phyloP scores from a whole-genome alignment of 306 rosid genomes.

The Corylus heterophylla region DNA sequence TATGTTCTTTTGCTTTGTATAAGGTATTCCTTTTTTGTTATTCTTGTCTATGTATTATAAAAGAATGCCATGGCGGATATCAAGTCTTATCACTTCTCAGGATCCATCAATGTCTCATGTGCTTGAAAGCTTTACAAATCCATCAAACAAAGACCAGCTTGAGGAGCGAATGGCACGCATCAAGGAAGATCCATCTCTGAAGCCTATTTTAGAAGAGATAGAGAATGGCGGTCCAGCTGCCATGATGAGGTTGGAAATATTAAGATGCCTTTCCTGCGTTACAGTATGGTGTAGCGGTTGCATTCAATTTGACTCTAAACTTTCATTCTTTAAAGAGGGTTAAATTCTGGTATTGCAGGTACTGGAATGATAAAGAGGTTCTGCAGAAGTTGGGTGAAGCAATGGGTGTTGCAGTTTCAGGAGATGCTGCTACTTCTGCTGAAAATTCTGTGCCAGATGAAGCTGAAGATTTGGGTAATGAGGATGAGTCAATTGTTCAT shows the following conservation, averaged over 20 bases:
- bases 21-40: constrained; percentile 7
- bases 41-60: background rate
- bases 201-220: constrained; percentile 93
- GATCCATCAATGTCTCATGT: constrained; percentile 91
- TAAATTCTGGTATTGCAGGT: constrained; percentile 45
- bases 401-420: constrained; percentile 73
- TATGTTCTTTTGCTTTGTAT: background rate
- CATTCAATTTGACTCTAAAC: background rate
- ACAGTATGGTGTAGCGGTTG: constrained; percentile 13
- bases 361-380: constrained; percentile 90
- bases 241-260: constrained; percentile 85
- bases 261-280: constrained; percentile 5
- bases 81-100: constrained; percentile 44
- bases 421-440: constrained; percentile 67
- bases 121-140: constrained; percentile 81
- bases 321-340: constrained; percentile 19
- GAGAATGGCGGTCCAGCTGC: constrained; percentile 97
- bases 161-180: constrained; percentile 97
- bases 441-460: constrained; percentile 70
- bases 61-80: constrained; percentile 3
- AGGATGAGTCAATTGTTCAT: constrained; percentile 94
- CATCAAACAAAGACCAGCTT: constrained; percentile 80
- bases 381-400: constrained; percentile 82
- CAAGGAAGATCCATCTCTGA: constrained; percentile 95
- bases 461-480: constrained; percentile 76